Evolutionary conservation across 495 filamentous ascomycete species (phyloP).

Genomic region (Aspergillus conjunctus): DNA sequence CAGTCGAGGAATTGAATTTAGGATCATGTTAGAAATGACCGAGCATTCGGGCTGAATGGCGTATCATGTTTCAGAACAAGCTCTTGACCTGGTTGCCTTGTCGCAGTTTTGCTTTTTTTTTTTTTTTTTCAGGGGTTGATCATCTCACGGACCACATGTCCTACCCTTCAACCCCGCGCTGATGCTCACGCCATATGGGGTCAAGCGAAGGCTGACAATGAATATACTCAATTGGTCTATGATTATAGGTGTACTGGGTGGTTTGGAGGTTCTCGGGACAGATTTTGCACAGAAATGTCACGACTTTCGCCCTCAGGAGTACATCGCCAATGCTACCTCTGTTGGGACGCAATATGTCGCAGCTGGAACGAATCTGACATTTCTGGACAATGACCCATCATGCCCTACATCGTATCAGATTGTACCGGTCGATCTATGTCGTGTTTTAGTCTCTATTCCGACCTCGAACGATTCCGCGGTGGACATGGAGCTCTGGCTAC

Average conservation of each 20-base stretch:
- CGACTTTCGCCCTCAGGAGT: not conserved
- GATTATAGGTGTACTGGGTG: not conserved
- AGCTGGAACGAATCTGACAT: constrained; percentile 39
- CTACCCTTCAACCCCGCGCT: too few species aligned
- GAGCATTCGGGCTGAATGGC: too few species aligned
- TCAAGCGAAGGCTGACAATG: not conserved
- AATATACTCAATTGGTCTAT: not conserved
- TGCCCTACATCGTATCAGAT: constrained; percentile 36
- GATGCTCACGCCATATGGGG: too few species aligned
- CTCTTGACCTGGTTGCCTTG: too few species aligned
- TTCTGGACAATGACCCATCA: constrained; percentile 40
- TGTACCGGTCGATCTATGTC: constrained; percentile 47
- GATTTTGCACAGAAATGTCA: constrained; percentile 1
- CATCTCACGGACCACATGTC: too few species aligned
- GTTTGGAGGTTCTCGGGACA: not conserved
- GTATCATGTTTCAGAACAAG: too few species aligned
- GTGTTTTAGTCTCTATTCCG: constrained; percentile 46
- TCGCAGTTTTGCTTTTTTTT: too few species aligned
- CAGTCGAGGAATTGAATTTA: too few species aligned
- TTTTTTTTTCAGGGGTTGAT: too few species aligned
- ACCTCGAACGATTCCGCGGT: constrained; percentile 48
- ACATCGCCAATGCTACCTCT: not conserved
- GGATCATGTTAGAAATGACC: too few species aligned
- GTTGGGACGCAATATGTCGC: constrained; percentile 30
- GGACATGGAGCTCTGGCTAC: constrained; percentile 55